phyloP scores from a whole-genome alignment of 2,329 filamentous ascomycete genomes.

The Penicillium hesseltinei region DNA sequence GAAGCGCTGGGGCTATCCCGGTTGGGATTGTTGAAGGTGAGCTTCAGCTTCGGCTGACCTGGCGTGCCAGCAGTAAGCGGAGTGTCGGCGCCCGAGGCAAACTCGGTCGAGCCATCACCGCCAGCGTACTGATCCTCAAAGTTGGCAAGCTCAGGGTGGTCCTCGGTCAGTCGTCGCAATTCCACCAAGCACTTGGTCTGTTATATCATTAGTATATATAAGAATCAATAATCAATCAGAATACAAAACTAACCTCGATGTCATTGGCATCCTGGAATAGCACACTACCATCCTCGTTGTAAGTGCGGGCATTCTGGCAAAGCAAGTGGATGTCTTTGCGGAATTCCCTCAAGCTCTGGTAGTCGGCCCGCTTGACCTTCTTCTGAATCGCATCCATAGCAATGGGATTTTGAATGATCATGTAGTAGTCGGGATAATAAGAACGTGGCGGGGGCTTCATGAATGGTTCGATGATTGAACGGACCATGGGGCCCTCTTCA shows the following conservation, averaged over 20 bases:
- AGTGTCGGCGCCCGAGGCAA: constrained; percentile 53
- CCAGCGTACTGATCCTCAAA: constrained; percentile 53
- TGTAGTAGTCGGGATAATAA: constrained; percentile 91
- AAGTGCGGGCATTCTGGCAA: constrained; percentile 87
- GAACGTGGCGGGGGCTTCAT: constrained; percentile 85
- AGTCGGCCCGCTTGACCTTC: constrained; percentile 95
- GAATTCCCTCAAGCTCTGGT: constrained; percentile 76
- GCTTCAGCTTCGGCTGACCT: constrained; percentile 65
- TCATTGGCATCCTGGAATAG: constrained; percentile 88
- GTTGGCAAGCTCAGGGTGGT: constrained; percentile 57
- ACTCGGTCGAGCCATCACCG: constrained; percentile 53
- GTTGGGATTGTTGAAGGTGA: constrained; percentile 55
- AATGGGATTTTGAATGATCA: constrained; percentile 88
- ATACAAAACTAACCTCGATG: constrained; percentile 76
- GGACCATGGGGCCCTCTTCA: constrained; percentile 58
- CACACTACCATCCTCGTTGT: constrained; percentile 93
- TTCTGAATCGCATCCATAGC: constrained; percentile 94
- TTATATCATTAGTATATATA: neutral
- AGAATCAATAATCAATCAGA: neutral
- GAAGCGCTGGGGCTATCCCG: constrained; percentile 34
- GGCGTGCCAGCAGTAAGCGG: constrained; percentile 59
- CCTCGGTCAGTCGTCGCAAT: constrained; percentile 54
- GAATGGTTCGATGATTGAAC: constrained; percentile 90
- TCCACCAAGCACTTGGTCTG: constrained; percentile 53
- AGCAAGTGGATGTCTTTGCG: constrained; percentile 77